Conservation (phyloP, 805 yeast genomes). For the Wickerhamomyces chaumierensis region DNA sequence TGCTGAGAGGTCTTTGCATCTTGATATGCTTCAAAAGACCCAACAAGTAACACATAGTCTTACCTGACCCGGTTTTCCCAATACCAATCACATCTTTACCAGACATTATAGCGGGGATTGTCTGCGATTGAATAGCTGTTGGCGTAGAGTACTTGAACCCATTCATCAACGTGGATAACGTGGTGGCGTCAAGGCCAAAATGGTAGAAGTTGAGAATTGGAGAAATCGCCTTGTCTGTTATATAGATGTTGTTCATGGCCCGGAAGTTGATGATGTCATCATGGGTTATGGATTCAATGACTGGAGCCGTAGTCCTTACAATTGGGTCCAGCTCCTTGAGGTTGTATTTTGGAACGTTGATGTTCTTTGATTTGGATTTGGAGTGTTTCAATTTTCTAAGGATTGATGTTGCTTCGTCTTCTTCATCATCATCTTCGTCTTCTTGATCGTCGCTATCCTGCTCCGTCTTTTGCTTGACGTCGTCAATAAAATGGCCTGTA, state of each 20-base stretch:
- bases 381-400: conserved; percentile 32
- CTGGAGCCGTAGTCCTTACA: conserved; percentile 47
- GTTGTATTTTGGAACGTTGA: conserved; percentile 26
- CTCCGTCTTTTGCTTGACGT: too few relatives aligned
- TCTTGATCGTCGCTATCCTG: too few relatives aligned
- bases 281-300: conserved; percentile 32
- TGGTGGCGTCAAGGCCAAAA: conserved; percentile 58
- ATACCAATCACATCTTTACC: conserved; percentile 89
- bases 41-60: conserved; percentile 76
- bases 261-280: conserved; percentile 57
- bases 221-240: conserved; percentile 19
- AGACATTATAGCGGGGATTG: conserved; percentile 80
- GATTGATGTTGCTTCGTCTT: conserved; percentile 21
- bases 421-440: conserved; percentile 20
- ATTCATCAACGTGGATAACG: conserved; percentile 40
- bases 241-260: conserved; percentile 39
- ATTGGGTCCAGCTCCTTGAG: conserved; percentile 38
- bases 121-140: conserved; percentile 84
- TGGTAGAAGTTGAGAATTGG: conserved; percentile 77
- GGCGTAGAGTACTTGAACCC: conserved; percentile 48
- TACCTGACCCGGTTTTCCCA: conserved; percentile 96
- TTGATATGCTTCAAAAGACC: conserved; percentile 79
- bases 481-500: conserved; percentile 7
- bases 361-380: conserved; percentile 29
- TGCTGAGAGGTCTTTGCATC: conserved; percentile 46